Percentiles rank a stretch among this genome's conserved stretches.
phyloP scores from a whole-genome alignment of 768 basidiomycete species.

The Leucocoprinus leucothites region DNA sequence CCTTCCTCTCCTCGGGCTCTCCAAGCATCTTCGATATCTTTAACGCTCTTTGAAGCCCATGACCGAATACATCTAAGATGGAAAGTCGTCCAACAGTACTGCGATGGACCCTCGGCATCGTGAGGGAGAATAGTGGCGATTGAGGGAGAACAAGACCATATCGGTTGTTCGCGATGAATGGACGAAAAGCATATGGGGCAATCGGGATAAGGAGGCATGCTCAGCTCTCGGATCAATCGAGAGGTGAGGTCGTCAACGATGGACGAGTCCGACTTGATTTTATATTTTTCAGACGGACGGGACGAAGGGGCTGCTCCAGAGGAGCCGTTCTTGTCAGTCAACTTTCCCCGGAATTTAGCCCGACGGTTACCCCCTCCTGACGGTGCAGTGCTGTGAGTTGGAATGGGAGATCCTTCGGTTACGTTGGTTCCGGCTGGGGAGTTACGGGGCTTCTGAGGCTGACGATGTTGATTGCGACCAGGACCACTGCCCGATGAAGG shows the following conservation, averaged over 20 bases:
- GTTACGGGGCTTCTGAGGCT: not conserved
- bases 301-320: not conserved
- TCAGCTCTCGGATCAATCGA: constrained; percentile 60
- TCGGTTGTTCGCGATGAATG: constrained; percentile 74
- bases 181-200: constrained; percentile 83
- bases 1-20: constrained; percentile 60
- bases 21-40: constrained; percentile 72
- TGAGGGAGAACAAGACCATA: constrained; percentile 84
- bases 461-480: not conserved
- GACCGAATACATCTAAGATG: constrained; percentile 86
- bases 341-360: constrained; percentile 23
- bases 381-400: not conserved
- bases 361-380: constrained; percentile 11
- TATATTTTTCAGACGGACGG: constrained; percentile 15
- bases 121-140: constrained; percentile 37
- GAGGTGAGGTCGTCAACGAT: constrained; percentile 69
- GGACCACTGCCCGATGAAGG: not conserved
- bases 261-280: constrained; percentile 1
- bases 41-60: constrained; percentile 84
- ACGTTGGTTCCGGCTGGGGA: not conserved
- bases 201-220: constrained; percentile 70
- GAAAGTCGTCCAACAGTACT: constrained; percentile 88
- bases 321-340: constrained; percentile 18
- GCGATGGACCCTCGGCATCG: constrained; percentile 33
- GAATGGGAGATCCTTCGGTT: not conserved